These are phyloP conservation scores for Ogataea populi-albae DNA, from an alignment of 805 yeast species.

Conservation along the genomic window DNA sequence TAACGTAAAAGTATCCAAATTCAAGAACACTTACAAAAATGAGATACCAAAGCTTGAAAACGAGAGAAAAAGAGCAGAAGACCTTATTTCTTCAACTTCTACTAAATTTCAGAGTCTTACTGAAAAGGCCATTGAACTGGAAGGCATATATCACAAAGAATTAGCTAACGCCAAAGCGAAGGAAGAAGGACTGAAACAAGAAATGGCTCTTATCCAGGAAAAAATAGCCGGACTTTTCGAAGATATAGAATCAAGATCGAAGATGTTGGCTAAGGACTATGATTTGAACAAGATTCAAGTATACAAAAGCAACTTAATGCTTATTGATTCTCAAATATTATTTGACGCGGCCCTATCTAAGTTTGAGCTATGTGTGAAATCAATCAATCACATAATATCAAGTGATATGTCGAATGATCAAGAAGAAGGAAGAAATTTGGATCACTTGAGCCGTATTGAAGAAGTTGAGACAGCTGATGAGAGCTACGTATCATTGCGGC, in stretches of 20 bases:
- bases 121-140: conserved; percentile 3
- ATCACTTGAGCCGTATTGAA: too few species aligned
- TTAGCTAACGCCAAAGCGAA: conserved; percentile 3
- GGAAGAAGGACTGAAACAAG: conserved; percentile 3
- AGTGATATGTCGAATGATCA: not conserved
- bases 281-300: conserved; percentile 23
- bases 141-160: not conserved
- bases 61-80: conserved; percentile 5
- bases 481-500: conserved; percentile 3
- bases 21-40: conserved; percentile 8
- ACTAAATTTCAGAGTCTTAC: conserved; percentile 6
- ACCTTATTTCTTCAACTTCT: conserved; percentile 5
- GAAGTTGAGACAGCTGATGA: too few species aligned
- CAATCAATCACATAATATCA: conserved; percentile 9
- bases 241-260: conserved; percentile 9
- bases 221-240: conserved; percentile 8
- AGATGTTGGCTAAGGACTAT: conserved; percentile 12
- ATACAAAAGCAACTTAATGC: conserved; percentile 26
- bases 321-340: conserved; percentile 25
- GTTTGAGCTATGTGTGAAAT: conserved; percentile 22
- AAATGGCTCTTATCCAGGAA: conserved; percentile 4
- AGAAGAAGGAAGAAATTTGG: too few species aligned
- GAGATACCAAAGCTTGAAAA: conserved; percentile 11
- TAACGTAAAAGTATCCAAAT: conserved; percentile 7
- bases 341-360: conserved; percentile 29